Conservation (phyloP, 495 filamentous ascomycete species). For the Xylona heveae region DNA sequence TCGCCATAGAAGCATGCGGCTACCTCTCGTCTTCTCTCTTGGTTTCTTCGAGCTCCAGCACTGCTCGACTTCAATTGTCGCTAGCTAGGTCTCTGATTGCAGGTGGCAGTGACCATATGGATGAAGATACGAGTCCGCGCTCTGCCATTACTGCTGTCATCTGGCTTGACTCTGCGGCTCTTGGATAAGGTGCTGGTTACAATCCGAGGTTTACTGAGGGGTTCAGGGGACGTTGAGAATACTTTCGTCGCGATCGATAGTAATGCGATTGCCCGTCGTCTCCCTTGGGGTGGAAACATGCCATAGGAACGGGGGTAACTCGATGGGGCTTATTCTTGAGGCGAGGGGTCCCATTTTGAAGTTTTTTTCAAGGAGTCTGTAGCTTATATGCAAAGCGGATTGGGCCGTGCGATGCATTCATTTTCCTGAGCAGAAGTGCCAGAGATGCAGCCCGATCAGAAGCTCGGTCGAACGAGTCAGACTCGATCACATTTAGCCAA, state of each 20-base stretch:
- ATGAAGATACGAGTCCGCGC: slow-evolving; percentile 79
- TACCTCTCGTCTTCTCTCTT: slow-evolving; percentile 27
- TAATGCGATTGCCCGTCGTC: slow-evolving; percentile 79
- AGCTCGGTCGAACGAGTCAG: slow-evolving; percentile 49
- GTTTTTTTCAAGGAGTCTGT: slow-evolving; percentile 31
- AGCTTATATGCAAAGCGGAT: slow-evolving; percentile 44
- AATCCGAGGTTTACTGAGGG: slow-evolving; percentile 16
- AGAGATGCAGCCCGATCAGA: slow-evolving; percentile 6
- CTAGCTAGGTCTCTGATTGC: slow-evolving; percentile 7
- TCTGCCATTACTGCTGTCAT: slow-evolving; percentile 21
- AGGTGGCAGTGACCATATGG: slow-evolving; percentile 30
- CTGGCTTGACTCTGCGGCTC: slow-evolving; percentile 11
- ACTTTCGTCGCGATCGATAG: slow-evolving; percentile 87
- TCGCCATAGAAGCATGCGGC: slow-evolving; percentile 95
- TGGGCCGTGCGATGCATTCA: slow-evolving; percentile 8
- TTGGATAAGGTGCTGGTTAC: slow-evolving; percentile 12
- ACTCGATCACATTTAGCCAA: slow-evolving; percentile 23
- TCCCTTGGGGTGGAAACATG: slow-evolving; percentile 6
- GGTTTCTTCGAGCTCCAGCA: slow-evolving; percentile 3
- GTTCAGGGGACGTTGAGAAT: slow-evolving; percentile 16
- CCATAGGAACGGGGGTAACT: slow-evolving; percentile 45
- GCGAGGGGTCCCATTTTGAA: slow-evolving; percentile 51
- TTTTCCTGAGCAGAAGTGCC: slow-evolving; percentile 16
- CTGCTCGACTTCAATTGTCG: slow-evolving; percentile 1
- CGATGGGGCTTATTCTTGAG: slow-evolving; percentile 99